Percentiles rank a stretch among this genome's conserved stretches.
Conservation (phyloP, 306 rosid genomes). For the Calophaca sinica region DNA sequence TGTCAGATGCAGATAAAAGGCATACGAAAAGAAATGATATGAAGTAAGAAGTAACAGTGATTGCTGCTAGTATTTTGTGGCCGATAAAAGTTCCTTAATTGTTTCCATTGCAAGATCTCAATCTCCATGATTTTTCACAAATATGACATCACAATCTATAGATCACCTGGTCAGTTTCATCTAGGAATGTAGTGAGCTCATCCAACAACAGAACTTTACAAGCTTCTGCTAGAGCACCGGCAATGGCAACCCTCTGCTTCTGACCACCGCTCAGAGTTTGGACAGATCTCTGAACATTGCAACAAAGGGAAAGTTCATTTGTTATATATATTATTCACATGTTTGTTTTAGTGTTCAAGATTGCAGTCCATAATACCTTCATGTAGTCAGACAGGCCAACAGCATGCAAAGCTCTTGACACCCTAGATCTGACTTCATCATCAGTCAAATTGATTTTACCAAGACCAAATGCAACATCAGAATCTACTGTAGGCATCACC, state of each 20-base stretch:
- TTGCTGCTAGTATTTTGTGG: conserved; percentile 6
- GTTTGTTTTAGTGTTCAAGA: conserved; percentile 29
- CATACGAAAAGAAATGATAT: conserved; percentile 9
- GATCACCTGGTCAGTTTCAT: conserved; percentile 84
- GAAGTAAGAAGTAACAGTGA: neutral
- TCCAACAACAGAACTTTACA: conserved; percentile 83
- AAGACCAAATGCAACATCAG: conserved; percentile 91
- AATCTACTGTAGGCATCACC: conserved; percentile 89
- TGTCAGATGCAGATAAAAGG: conserved; percentile 34
- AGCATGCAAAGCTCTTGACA: conserved; percentile 68
- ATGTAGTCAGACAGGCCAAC: conserved; percentile 72
- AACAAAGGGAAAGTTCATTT: conserved; percentile 36
- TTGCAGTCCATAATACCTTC: conserved; percentile 59
- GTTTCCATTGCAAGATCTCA: conserved; percentile 30
- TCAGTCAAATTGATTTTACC: conserved; percentile 70
- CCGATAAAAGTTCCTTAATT: conserved; percentile 4
- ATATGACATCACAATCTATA: conserved; percentile 11
- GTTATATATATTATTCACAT: conserved; percentile 5
- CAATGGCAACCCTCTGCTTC: conserved; percentile 92
- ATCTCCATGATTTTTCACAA: neutral
- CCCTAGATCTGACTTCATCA: conserved; percentile 76
- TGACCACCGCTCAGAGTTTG: conserved; percentile 94
- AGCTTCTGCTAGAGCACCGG: conserved; percentile 92
- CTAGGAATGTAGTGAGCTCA: conserved; percentile 88
- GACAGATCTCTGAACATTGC: conserved; percentile 73